phyloP scores from a whole-genome alignment of 768 basidiomycete genomes.

The Daedaleopsis sinensis region DNA sequence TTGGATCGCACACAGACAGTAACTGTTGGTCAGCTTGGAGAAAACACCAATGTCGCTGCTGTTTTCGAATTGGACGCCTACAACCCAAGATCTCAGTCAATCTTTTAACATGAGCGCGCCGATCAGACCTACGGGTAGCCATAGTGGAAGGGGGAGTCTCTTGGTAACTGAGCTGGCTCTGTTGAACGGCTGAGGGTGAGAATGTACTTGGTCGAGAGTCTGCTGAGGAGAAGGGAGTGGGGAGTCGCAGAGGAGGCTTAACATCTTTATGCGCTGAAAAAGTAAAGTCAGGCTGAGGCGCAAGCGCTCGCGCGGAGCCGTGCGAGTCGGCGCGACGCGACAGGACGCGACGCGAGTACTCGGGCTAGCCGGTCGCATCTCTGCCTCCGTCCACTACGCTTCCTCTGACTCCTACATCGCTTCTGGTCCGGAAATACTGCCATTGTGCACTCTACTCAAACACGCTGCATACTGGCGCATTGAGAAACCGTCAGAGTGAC shows the following conservation, averaged over 20 bases:
- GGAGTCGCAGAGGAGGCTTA: slow-evolving; percentile 1
- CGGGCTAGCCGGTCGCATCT: neutral
- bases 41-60: slow-evolving; percentile 96
- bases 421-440: neutral
- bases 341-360: neutral
- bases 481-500: neutral
- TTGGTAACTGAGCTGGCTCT: neutral
- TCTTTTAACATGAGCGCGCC: neutral
- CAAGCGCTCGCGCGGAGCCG: neutral
- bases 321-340: neutral
- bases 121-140: slow-evolving; percentile 61
- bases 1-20: slow-evolving; percentile 92
- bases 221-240: neutral
- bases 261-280: neutral
- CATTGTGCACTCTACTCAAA: neutral
- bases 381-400: neutral
- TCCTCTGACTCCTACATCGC: slow-evolving; percentile 7
- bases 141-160: slow-evolving; percentile 38
- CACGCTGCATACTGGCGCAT: neutral
- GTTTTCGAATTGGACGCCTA: slow-evolving; percentile 93
- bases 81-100: neutral
- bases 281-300: slow-evolving; percentile 13
- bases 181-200: neutral
- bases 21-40: slow-evolving; percentile 96
- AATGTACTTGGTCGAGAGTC: too few species aligned